Evolutionary conservation across 2,329 filamentous ascomycete genomes (phyloP).

Genomic region (Acarospora socialis): DNA sequence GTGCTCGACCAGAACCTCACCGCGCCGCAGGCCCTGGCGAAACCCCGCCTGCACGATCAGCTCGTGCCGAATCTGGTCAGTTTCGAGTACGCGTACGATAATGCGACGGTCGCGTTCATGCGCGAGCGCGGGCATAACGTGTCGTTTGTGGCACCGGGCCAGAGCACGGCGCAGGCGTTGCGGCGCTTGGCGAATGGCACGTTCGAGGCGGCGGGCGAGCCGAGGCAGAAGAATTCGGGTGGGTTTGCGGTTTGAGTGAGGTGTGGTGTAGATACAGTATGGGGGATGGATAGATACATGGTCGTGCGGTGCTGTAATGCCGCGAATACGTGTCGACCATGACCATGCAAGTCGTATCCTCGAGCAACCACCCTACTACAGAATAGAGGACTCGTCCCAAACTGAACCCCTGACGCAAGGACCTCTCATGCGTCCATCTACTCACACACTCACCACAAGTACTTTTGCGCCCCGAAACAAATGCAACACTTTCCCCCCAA

Average conservation of each 20-base stretch:
- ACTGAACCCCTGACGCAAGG: no score
- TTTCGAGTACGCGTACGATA: slow-evolving; percentile 58
- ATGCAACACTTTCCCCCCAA: no score
- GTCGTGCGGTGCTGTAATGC: no score
- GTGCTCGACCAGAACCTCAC: slow-evolving; percentile 52
- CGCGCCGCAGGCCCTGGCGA: slow-evolving; percentile 45
- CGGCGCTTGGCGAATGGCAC: slow-evolving; percentile 45
- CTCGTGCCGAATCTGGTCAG: slow-evolving; percentile 54
- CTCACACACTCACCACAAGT: no score
- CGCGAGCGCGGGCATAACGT: slow-evolving; percentile 53
- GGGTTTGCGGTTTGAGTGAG: slow-evolving; percentile 43
- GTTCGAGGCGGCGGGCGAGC: slow-evolving; percentile 64
- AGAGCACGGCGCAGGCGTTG: slow-evolving; percentile 60
- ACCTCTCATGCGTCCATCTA: no score
- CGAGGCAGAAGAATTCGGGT: slow-evolving; percentile 10
- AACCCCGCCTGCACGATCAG: slow-evolving; percentile 68
- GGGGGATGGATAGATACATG: slow-evolving; percentile 30
- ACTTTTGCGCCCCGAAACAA: no score
- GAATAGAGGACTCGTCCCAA: no score
- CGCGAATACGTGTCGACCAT: no score
- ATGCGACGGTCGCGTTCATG: slow-evolving; percentile 50
- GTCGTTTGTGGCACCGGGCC: slow-evolving; percentile 47
- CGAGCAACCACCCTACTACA: no score
- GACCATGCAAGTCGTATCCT: no score
- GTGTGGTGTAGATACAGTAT: slow-evolving; percentile 52